A percentile compares a stretch with the other conserved stretches of the same genome.
Evolutionary conservation across 495 filamentous ascomycete species (phyloP).

Genomic region (Hypoxylon crocopeplum): DNA sequence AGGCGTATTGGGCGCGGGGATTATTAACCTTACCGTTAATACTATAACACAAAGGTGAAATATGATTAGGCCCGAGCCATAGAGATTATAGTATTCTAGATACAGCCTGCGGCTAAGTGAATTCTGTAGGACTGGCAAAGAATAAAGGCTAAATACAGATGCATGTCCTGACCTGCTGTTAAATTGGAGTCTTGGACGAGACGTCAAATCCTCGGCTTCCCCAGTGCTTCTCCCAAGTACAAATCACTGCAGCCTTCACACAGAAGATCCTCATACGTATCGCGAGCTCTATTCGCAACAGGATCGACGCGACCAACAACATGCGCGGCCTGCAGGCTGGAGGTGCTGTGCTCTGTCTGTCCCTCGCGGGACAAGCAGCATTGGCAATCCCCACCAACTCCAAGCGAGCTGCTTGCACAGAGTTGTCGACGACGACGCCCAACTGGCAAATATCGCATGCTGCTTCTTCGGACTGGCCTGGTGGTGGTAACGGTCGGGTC

Average conservation of each 20-base stretch:
- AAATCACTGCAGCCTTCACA: background rate
- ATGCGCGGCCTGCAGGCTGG: conserved; percentile 3
- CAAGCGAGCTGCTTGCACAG: conserved; percentile 9
- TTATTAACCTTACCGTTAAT: no score
- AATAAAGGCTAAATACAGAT: conserved; percentile 29
- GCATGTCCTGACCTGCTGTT: background rate
- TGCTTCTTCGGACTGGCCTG: conserved; percentile 34
- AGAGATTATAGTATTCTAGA: conserved; percentile 13
- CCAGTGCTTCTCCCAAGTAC: background rate
- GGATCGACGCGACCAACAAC: background rate
- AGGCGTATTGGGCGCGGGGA: no score
- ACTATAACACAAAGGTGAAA: no score
- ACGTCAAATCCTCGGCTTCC: background rate
- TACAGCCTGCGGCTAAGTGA: conserved; percentile 31
- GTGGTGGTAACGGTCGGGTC: conserved; percentile 22
- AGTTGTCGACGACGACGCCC: conserved; percentile 14
- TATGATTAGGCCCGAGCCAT: no score
- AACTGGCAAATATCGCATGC: conserved; percentile 31
- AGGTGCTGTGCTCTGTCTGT: conserved; percentile 6
- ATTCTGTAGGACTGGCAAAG: background rate
- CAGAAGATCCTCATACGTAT: no score
- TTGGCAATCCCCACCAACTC: background rate
- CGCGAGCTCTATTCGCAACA: background rate
- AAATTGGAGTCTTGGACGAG: conserved; percentile 10
- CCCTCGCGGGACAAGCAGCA: conserved; percentile 9